A percentile compares a stretch with the other conserved stretches of the same genome.
These are phyloP conservation scores for Nicotiana attenuata DNA, from an alignment of 257 asterid genomes.

Conservation along the genomic window DNA sequence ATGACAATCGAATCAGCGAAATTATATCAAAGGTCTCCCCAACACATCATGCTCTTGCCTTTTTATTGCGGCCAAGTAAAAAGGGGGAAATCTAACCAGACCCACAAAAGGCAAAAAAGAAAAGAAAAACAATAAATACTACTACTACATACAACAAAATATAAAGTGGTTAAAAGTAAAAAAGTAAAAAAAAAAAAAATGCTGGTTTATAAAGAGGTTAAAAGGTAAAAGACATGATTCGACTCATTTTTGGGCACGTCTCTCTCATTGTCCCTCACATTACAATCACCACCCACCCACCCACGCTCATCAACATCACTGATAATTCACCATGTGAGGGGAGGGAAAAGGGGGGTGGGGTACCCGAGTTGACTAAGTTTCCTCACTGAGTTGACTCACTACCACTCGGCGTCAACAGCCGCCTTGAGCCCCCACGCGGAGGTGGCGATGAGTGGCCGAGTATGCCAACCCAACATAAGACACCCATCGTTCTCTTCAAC, in stretches of 20 bases:
- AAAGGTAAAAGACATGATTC: constrained; percentile 53
- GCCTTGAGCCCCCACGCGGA: constrained; percentile 71
- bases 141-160: background rate
- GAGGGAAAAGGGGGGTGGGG: too few relatives aligned
- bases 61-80: constrained; percentile 13
- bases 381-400: constrained; percentile 21
- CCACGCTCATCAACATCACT: background rate
- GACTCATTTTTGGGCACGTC: constrained; percentile 44
- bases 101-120: background rate
- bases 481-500: constrained; percentile 84
- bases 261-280: constrained; percentile 30
- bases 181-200: background rate
- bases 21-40: background rate
- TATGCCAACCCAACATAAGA: constrained; percentile 84
- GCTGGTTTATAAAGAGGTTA: constrained; percentile 26
- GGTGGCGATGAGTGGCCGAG: constrained; percentile 74
- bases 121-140: background rate
- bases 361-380: constrained; percentile 15
- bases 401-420: constrained; percentile 3
- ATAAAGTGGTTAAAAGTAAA: background rate
- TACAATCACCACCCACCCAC: constrained; percentile 9
- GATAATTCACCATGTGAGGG: too few relatives aligned
- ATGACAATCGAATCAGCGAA: background rate
- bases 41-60: constrained; percentile 1
- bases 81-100: background rate